A percentile compares a stretch with the other conserved stretches of the same genome.
These are phyloP conservation scores for Lineolata rhizophorae DNA, from an alignment of 495 filamentous ascomycete genomes.

Conservation along the genomic window DNA sequence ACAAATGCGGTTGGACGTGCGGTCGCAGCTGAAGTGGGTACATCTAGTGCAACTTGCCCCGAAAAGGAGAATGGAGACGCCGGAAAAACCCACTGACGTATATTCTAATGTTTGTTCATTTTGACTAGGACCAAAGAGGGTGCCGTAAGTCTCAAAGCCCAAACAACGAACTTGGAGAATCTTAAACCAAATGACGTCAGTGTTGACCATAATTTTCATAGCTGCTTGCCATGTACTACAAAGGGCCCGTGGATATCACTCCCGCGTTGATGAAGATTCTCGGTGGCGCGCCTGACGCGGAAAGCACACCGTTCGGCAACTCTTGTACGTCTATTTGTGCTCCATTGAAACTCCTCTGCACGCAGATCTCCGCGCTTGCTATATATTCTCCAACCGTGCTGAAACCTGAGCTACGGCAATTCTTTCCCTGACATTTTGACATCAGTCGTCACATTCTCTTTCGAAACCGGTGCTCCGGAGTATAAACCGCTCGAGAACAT, in stretches of 20 bases:
- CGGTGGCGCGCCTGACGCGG: conserved; percentile 21
- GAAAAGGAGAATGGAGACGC: not conserved
- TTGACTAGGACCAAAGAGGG: conserved; percentile 3
- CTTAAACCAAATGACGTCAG: no score
- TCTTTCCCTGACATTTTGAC: not conserved
- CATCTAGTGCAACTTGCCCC: not conserved
- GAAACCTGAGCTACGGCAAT: no score
- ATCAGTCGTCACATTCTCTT: not conserved
- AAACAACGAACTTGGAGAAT: no score
- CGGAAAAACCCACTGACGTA: not conserved
- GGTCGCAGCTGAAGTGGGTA: conserved; percentile 10
- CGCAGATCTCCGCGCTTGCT: not conserved
- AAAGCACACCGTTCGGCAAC: conserved; percentile 31
- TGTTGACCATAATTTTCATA: no score
- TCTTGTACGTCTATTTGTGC: conserved; percentile 16
- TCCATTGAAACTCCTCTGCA: not conserved
- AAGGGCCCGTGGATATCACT: not conserved
- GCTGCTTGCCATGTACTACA: conserved; percentile 4
- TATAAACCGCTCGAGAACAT: conserved; percentile 1
- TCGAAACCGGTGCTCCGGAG: not conserved
- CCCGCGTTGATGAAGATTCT: conserved; percentile 15
- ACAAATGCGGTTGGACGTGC: conserved; percentile 11
- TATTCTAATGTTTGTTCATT: not conserved
- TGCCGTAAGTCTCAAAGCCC: no score
- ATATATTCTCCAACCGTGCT: no score